These are phyloP conservation scores for Marasmius sp. DNA, from an alignment of 1,284 basidiomycete species.

Conservation along the genomic window DNA sequence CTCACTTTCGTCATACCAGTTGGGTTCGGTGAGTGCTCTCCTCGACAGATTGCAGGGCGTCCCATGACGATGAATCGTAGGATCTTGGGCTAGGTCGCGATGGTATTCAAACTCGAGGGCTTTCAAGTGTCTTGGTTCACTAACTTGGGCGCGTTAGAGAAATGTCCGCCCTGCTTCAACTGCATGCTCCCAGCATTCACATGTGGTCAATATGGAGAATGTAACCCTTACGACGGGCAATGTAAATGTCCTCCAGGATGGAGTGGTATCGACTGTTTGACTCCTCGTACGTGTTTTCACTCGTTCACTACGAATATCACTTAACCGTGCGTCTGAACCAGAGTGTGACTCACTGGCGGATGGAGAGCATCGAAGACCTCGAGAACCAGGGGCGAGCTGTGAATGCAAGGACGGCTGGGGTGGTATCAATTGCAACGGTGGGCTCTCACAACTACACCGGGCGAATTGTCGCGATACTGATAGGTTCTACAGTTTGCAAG, in stretches of 20 bases:
- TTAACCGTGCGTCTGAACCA: slow-evolving; percentile 25
- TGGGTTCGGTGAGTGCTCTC: not conserved
- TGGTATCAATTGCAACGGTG: slow-evolving; percentile 96
- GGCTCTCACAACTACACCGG: slow-evolving; percentile 19
- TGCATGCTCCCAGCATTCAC: slow-evolving; percentile 81
- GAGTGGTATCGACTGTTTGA: slow-evolving; percentile 87
- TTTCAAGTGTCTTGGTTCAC: not conserved
- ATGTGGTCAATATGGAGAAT: slow-evolving; percentile 85
- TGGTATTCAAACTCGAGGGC: not conserved
- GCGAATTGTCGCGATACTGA: not conserved
- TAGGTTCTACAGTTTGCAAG: slow-evolving; percentile 69
- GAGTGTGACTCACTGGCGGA: slow-evolving; percentile 92
- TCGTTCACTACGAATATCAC: not conserved
- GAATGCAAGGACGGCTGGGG: slow-evolving; percentile 93
- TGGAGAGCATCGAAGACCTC: slow-evolving; percentile 79
- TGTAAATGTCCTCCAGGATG: slow-evolving; percentile 91
- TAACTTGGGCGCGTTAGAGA: slow-evolving; percentile 27
- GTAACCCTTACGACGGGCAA: slow-evolving; percentile 86
- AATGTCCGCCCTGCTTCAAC: slow-evolving; percentile 82
- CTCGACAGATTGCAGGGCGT: not conserved
- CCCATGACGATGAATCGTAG: not conserved
- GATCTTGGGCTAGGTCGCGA: not conserved
- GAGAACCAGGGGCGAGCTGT: slow-evolving; percentile 77
- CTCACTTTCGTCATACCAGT: not conserved
- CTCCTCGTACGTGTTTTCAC: slow-evolving; percentile 61